These are phyloP conservation scores for Myxozyma geophila DNA, from an alignment of 805 yeast genomes.

Conservation along the genomic window DNA sequence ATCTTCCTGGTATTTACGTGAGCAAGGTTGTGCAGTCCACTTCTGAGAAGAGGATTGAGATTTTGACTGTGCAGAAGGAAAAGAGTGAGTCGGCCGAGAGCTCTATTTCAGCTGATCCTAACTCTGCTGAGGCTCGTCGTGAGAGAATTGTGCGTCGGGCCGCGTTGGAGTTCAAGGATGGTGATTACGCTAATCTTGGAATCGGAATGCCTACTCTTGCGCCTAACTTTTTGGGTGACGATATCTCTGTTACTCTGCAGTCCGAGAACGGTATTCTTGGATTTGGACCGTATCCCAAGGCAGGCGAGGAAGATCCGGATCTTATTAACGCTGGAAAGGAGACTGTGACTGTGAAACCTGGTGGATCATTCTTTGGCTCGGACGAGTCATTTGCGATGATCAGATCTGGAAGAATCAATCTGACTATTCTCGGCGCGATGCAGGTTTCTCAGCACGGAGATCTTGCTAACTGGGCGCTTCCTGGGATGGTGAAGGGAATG, in stretches of 20 bases:
- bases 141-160: conserved; percentile 51
- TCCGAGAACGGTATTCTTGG: conserved; percentile 58
- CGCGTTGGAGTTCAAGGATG: conserved; percentile 53
- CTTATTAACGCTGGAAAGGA: conserved; percentile 59
- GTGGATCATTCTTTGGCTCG: conserved; percentile 55
- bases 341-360: conserved; percentile 52
- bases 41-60: conserved; percentile 52
- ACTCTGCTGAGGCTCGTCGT: conserved; percentile 39
- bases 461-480: conserved; percentile 59
- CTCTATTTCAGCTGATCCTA: conserved; percentile 11
- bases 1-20: conserved; percentile 55
- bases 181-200: conserved; percentile 54
- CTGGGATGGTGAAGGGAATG: conserved; percentile 58
- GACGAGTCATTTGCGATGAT: conserved; percentile 58
- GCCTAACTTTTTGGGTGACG: conserved; percentile 49
- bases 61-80: conserved; percentile 32
- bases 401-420: conserved; percentile 52
- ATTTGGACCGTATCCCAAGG: conserved; percentile 50
- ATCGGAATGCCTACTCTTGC: conserved; percentile 59
- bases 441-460: conserved; percentile 56
- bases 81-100: not conserved
- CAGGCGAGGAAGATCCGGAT: conserved; percentile 55
- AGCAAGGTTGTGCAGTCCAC: conserved; percentile 49
- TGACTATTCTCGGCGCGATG: conserved; percentile 55
- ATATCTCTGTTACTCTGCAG: conserved; percentile 51